Percentiles rank a stretch among this genome's conserved stretches.
Evolutionary conservation across 1,284 basidiomycete genomes (phyloP).

Genomic region (Ceratobasidium sp.): DNA sequence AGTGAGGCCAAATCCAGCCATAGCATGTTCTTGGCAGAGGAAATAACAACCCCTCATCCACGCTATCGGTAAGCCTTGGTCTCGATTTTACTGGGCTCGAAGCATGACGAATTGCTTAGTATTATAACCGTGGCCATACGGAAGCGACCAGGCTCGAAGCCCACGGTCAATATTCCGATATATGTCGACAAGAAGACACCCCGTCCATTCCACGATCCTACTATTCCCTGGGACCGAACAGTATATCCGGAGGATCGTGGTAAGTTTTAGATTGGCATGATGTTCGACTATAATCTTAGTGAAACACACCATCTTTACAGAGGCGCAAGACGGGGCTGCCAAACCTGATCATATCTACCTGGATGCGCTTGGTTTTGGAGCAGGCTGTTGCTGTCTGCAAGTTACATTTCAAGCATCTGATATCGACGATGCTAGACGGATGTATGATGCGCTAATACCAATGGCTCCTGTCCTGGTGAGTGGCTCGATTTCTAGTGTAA

Average conservation of each 20-base stretch:
- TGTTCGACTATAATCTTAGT: neutral
- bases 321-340: constrained; percentile 83
- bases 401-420: constrained; percentile 98
- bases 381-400: constrained; percentile 98
- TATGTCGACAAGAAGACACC: constrained; percentile 91
- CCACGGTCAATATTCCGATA: constrained; percentile 94
- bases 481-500: neutral
- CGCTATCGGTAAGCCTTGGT: constrained; percentile 84
- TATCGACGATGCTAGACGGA: constrained; percentile 87
- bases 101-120: constrained; percentile 61
- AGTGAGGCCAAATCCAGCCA: constrained; percentile 82
- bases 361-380: constrained; percentile 99
- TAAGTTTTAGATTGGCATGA: constrained; percentile 8
- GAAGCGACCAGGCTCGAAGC: constrained; percentile 89
- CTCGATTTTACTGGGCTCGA: constrained; percentile 5
- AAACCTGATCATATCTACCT: constrained; percentile 93
- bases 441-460: constrained; percentile 96
- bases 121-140: constrained; percentile 97
- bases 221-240: constrained; percentile 85
- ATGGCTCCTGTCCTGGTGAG: constrained; percentile 92
- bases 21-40: constrained; percentile 93
- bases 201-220: constrained; percentile 88
- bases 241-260: constrained; percentile 79
- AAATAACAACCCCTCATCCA: constrained; percentile 96
- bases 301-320: constrained; percentile 58